Conservation (phyloP, 257 asterid species). For the Voacanga thouarsii region DNA sequence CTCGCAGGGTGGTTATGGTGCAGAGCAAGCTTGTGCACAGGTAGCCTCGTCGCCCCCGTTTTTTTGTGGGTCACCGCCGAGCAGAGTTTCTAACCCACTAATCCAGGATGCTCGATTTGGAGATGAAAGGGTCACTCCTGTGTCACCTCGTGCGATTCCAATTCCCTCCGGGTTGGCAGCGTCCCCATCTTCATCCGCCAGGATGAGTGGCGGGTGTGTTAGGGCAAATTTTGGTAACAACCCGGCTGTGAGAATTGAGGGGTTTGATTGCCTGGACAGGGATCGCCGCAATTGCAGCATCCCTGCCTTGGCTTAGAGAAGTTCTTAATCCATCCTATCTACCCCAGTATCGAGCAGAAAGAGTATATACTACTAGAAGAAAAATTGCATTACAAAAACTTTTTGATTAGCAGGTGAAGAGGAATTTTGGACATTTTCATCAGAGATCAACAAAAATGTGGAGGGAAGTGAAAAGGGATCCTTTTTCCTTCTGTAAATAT, state of each 20-base stretch:
- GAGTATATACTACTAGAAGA: conserved; percentile 18
- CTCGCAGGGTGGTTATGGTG: conserved; percentile 55
- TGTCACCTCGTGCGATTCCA: conserved; percentile 63
- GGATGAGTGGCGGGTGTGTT: conserved; percentile 62
- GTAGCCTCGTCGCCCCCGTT: conserved; percentile 98
- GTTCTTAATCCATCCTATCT: background rate
- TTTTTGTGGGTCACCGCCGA: conserved; percentile 99
- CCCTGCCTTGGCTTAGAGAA: conserved; percentile 76
- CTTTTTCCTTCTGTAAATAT: conserved; percentile 55
- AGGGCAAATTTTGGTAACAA: conserved; percentile 88
- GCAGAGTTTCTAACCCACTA: conserved; percentile 98
- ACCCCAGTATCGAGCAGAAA: conserved; percentile 4
- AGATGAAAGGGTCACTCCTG: conserved; percentile 55
- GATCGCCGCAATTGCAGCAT: conserved; percentile 93
- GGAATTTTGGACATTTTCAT: conserved; percentile 39
- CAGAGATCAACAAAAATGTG: conserved; percentile 4
- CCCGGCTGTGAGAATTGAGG: conserved; percentile 93
- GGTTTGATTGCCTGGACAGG: conserved; percentile 92
- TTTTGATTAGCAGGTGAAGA: conserved; percentile 24
- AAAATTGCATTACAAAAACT: background rate
- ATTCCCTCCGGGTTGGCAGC: conserved; percentile 49
- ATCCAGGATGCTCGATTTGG: conserved; percentile 84
- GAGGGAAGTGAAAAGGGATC: conserved; percentile 12
- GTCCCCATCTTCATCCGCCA: conserved; percentile 59
- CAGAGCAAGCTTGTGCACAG: conserved; percentile 52